Evolutionary conservation across 2,329 filamentous ascomycete genomes (phyloP).

Genomic region (Fusarium chaquense): DNA sequence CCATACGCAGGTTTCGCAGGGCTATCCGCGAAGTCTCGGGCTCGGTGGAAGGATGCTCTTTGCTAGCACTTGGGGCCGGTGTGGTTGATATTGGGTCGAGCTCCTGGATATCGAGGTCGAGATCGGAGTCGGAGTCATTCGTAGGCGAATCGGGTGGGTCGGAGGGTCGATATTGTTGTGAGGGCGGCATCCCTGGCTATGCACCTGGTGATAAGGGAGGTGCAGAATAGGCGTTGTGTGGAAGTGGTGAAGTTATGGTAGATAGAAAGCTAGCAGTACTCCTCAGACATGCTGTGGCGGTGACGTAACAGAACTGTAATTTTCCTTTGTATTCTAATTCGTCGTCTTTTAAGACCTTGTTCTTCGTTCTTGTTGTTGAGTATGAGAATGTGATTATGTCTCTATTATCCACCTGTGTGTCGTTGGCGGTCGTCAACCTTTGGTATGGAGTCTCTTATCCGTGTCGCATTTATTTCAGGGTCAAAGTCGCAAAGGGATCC

Average conservation of each 20-base stretch:
- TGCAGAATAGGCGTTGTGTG: constrained; percentile 31
- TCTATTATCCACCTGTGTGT: constrained; percentile 17
- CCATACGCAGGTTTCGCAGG: constrained; percentile 76
- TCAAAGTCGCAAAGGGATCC: constrained; percentile 41
- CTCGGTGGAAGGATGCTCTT: constrained; percentile 51
- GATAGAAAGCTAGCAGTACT: constrained; percentile 37
- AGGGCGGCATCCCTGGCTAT: constrained; percentile 67
- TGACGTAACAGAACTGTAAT: constrained; percentile 11
- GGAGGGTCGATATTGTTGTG: constrained; percentile 63
- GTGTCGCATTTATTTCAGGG: constrained; percentile 39
- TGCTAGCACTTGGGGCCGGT: constrained; percentile 50
- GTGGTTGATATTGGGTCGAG: constrained; percentile 73
- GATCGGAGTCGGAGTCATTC: constrained; percentile 80
- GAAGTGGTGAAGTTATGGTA: constrained; percentile 32
- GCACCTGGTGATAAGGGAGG: constrained; percentile 25
- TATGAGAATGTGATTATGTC: constrained; percentile 5
- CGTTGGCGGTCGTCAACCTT: constrained; percentile 28
- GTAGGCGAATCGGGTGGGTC: constrained; percentile 73
- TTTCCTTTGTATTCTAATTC: background rate
- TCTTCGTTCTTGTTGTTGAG: constrained; percentile 8
- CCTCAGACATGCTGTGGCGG: constrained; percentile 45
- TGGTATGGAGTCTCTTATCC: constrained; percentile 30
- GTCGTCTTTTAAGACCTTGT: background rate
- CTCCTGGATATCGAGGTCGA: constrained; percentile 84
- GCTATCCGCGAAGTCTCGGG: constrained; percentile 72